phyloP scores from a whole-genome alignment of 768 basidiomycete genomes.

The Tylopilus balloui region DNA sequence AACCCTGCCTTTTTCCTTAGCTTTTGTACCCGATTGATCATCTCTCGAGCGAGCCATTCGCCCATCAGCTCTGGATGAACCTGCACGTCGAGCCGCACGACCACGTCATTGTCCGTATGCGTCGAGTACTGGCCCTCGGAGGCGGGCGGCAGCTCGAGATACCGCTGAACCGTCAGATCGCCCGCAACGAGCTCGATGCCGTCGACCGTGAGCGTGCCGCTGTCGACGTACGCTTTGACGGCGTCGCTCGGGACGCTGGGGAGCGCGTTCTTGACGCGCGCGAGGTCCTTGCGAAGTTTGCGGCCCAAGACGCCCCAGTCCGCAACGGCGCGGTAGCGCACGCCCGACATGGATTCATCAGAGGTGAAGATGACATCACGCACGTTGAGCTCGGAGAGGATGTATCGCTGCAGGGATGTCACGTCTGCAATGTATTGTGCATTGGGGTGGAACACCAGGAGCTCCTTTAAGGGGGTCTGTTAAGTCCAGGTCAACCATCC shows the following conservation, averaged over 20 bases:
- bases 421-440: slow-evolving; percentile 81
- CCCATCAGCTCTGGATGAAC: slow-evolving; percentile 80
- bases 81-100: slow-evolving; percentile 86
- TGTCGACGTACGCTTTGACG: slow-evolving; percentile 70
- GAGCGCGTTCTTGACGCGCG: slow-evolving; percentile 82
- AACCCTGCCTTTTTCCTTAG: slow-evolving; percentile 93
- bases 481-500: neutral
- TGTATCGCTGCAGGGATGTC: slow-evolving; percentile 78
- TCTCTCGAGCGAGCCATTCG: slow-evolving; percentile 85
- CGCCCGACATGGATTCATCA: slow-evolving; percentile 80
- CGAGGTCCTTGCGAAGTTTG: slow-evolving; percentile 90
- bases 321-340: slow-evolving; percentile 86
- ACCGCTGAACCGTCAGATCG: slow-evolving; percentile 89
- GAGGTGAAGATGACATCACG: slow-evolving; percentile 86
- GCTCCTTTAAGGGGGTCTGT: slow-evolving; percentile 87
- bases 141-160: slow-evolving; percentile 70
- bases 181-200: slow-evolving; percentile 87
- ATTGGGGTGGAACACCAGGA: slow-evolving; percentile 91
- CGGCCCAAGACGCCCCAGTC: slow-evolving; percentile 94
- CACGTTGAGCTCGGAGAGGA: slow-evolving; percentile 93
- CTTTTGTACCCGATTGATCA: slow-evolving; percentile 92
- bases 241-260: slow-evolving; percentile 77
- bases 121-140: slow-evolving; percentile 67
- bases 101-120: slow-evolving; percentile 92
- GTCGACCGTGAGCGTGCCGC: slow-evolving; percentile 77